Evolutionary conservation across 1,284 basidiomycete species (phyloP), one percentile per base, ranked within the genome.

Genomic region (Somion occarium): DNA sequence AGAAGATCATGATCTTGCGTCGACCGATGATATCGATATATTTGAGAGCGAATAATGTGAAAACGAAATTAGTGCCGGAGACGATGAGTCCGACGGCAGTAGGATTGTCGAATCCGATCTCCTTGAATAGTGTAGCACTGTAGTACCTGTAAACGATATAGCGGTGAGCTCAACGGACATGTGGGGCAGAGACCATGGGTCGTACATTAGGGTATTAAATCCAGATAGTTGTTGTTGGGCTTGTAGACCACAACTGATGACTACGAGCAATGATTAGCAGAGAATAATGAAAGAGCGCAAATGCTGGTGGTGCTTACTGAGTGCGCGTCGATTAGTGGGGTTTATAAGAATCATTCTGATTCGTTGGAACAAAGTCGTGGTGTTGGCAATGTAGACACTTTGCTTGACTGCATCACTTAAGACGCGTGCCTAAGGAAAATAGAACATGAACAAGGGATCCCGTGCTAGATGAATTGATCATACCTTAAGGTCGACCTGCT

Each of bases 191-290:
- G 39, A 51, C 44, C 19, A 34, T 46, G n/a, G n/a, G n/a, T n/a
- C n/a, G n/a, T n/a, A n/a, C 58, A 67, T 64, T 45, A 69, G 58
- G 3, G 70, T 72, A 61, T 79, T 79, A 67, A 79, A 82, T 2
- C 90, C 89, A 57, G 85, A 91, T 0, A 91, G 73, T 64, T 92
- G 89, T 61, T 93, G 90, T 65, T 85, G 85, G 0, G 85, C 88
- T 69, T 92, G 89, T 62, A 92, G 79, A 27, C 86, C 88, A 59
- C 85, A 88, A 5, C 80, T 86, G 30, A 93, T 75, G 56, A 86
- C 85, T 88, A 46, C 50, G 43, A 30, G 23, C 43, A n/a, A 26
- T 38, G 38, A 46, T 27, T 47, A 42, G 39, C 22, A 30, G 15
- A 5, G 34, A 9, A 12, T 19, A 23, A 20, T 18, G 5, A 5